These are phyloP conservation scores for Pyrus betulifolia DNA, from an alignment of 306 rosid species.

Conservation along the genomic window DNA sequence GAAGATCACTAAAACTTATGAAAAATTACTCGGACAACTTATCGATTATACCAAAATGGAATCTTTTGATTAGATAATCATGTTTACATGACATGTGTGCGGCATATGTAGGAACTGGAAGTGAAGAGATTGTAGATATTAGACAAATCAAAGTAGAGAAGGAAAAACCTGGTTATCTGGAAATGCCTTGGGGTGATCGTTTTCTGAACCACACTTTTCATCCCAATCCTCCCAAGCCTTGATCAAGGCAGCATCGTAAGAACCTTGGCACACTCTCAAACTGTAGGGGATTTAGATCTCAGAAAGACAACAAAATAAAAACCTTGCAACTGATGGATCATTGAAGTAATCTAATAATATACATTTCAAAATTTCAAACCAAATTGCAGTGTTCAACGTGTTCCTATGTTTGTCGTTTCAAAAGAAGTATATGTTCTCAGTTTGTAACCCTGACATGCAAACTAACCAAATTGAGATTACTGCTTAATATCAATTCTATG, in stretches of 20 bases:
- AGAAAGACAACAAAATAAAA: background rate
- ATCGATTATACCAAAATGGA: background rate
- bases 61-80: no score
- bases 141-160: constrained; percentile 9
- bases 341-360: background rate
- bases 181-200: constrained; percentile 79
- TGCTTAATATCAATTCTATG: background rate
- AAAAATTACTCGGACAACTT: background rate
- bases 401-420: no score
- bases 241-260: constrained; percentile 55
- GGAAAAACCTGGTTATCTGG: constrained; percentile 69
- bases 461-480: background rate
- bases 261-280: constrained; percentile 75
- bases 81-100: no score
- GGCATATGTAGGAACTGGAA: no score
- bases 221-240: constrained; percentile 90
- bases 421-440: background rate
- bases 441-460: background rate
- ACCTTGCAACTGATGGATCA: background rate
- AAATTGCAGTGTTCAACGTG: no score
- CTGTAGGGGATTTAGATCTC: constrained; percentile 33
- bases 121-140: background rate
- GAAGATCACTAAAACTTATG: background rate
- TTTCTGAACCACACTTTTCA: constrained; percentile 57
- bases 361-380: background rate